Evolutionary conservation across 768 basidiomycete species (phyloP).

Genomic region (Russula griseocarnosa): DNA sequence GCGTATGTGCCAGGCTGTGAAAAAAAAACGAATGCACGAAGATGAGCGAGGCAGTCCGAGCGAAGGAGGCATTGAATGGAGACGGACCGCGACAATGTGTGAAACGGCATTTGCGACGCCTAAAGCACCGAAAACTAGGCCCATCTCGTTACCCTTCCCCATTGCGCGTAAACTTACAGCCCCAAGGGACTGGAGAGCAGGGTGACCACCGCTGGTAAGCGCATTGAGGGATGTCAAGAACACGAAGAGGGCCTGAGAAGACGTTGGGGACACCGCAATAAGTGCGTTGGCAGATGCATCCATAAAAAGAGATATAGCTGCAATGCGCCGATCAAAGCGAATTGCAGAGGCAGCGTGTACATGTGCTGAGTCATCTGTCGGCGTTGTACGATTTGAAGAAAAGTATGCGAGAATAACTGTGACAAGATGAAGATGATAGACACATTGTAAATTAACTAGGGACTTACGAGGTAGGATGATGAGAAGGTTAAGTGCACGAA

Average conservation of each 20-base stretch:
- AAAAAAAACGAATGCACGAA: neutral
- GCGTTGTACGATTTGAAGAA: neutral
- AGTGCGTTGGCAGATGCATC: conserved; percentile 29
- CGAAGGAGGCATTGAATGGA: neutral
- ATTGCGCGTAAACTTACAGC: conserved; percentile 29
- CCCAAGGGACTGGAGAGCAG: conserved; percentile 28
- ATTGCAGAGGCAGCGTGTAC: conserved; percentile 22
- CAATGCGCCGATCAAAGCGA: conserved; percentile 26
- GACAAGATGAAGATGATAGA: neutral
- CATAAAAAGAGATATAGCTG: conserved; percentile 27
- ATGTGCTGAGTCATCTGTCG: neutral
- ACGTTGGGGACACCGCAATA: conserved; percentile 25
- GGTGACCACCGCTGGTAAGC: conserved; percentile 27
- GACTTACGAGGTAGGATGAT: conserved; percentile 26
- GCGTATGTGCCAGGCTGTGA: conserved; percentile 29
- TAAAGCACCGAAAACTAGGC: conserved; percentile 29
- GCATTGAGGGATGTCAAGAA: conserved; percentile 27
- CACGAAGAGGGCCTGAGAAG: conserved; percentile 30
- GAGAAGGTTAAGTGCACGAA: conserved; percentile 27
- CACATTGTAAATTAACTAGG: neutral
- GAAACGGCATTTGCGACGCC: conserved; percentile 27
- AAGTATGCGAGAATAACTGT: conserved; percentile 28
- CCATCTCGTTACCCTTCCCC: conserved; percentile 28
- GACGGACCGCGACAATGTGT: conserved; percentile 27
- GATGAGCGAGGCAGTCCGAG: neutral